Evolutionary conservation across 495 filamentous ascomycete genomes (phyloP), one percentile per base, ranked within the genome.

Genomic region (Copromyces sp.): DNA sequence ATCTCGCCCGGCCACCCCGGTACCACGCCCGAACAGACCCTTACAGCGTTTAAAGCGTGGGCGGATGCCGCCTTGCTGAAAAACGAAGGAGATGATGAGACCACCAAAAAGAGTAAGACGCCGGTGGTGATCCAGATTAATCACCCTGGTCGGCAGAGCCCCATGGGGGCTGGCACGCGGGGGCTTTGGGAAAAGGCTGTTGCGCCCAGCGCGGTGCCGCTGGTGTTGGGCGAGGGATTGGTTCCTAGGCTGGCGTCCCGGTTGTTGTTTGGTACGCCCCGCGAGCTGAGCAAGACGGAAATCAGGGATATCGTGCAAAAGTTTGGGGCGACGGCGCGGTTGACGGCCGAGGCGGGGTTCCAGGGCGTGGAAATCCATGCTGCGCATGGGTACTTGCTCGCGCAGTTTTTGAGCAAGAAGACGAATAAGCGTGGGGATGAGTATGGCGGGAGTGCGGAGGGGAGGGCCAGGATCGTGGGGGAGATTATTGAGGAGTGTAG

Each of bases 341-440:
- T 89, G 65, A 86, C 87, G 1, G 82, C 92, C 11, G 83, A 82
- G 6, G 92, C 91, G 0, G 92, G 91, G n/a, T 94, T 93, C 69
- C 90, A 92, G 74, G 91, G 90, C 16, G 90, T 94, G 2, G 89
- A 94, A 81, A 82, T 93, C 70, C 91, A 93, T 75, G 89, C 83
- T 42, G 90, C 90, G 5, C 92, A 94, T 75, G 92, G 92, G 3
- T 93, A 92, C 74, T 78, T 94, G 70, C 82, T 92, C 69, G 88
- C 92, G 75, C 92, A 94, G 79, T 94, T 94, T 77, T 82, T 82
- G 7, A 88, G 89, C 72, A 84, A 87, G 70, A 80, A 75, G n/a
- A 78, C 73, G 69, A 94, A 94, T 80, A 76, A 82, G 73, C 84
- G 91, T 1, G 88, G 83, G 2, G 92, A 94, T 77, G 65, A 47